Conservation (phyloP, 2,329 filamentous ascomycete species). For the Neofusicoccum sp. region DNA sequence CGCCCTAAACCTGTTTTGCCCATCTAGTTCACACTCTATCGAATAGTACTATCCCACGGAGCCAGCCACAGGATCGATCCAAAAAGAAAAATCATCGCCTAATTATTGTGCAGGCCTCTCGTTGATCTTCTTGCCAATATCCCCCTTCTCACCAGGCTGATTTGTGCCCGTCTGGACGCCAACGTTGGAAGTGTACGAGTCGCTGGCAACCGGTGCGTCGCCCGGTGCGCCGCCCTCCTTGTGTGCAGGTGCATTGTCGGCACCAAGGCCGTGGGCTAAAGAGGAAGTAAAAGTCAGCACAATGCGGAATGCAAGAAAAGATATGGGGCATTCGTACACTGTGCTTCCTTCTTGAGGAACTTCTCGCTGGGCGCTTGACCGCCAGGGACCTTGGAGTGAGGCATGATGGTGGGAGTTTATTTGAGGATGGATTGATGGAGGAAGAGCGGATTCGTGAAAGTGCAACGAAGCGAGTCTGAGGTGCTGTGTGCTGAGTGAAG, state of each 20-base stretch:
- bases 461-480: not conserved
- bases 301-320: not conserved
- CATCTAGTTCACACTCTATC: no score
- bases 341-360: slow-evolving; percentile 7
- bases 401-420: not conserved
- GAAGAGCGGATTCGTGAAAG: no score
- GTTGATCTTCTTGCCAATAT: not conserved
- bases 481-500: no score
- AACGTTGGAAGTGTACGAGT: slow-evolving; percentile 4
- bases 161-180: not conserved
- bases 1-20: no score
- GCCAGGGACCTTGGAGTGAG: slow-evolving; percentile 11
- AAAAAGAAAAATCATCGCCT: no score
- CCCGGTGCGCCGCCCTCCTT: not conserved
- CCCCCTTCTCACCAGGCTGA: not conserved
- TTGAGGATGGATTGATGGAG: not conserved
- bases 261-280: not conserved
- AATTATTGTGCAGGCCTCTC: not conserved
- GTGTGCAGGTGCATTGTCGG: not conserved
- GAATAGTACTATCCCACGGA: no score
- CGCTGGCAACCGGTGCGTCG: not conserved
- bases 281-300: not conserved
- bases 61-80: no score
- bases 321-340: not conserved
- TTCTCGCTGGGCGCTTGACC: slow-evolving; percentile 7